Evolutionary conservation across 2,329 filamentous ascomycete species (phyloP), one percentile per base, ranked within the genome.

Genomic region (Thermoascus crustaceus): DNA sequence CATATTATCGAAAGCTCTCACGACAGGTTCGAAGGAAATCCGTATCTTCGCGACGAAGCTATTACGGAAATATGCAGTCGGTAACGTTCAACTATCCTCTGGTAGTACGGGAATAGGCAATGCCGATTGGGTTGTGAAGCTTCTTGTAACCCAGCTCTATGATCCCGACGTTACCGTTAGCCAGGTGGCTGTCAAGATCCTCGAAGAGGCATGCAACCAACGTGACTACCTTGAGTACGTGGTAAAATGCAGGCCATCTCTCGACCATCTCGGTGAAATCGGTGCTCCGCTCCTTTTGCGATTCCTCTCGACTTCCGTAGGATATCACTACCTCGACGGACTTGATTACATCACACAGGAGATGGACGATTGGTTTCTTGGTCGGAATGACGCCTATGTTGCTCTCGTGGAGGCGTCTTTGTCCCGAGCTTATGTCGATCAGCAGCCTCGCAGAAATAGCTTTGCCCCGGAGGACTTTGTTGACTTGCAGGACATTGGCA

Each of bases 351-450:
- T 98, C 60, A 95, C 88, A 42, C 91, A 94, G 55, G 93, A 98
- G 59, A 98, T 98, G 91, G 91, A 98, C 49, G 93, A 98, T 63
- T 98, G 91, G 91, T 98, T 96, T 55, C 71, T 98, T 11, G 91
- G 91, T 9, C 80, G 91, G 29, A 98, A 98, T 54, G 89, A 98
- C 57, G 82, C 80, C n/a, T 98, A 98, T 48, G 91, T 98, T 33
- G 76, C 79, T 23, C 75, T 96, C 25, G 89, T 98, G 25, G 91
- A 98, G 60, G 91, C 93, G n/a, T 94, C 88, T 36, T 72, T 98
- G 34, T 86, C 88, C 20, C 80, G 86, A 41, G 82, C 88, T 1
- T 88, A 94, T 46, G 71, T 52, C 61, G 74, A 71, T 35, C 60
- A 66, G n/a, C n/a, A n/a, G 26, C 65, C 68, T 40, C 68, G 50